A percentile compares a stretch with the other conserved stretches of the same genome.
These are phyloP conservation scores for Mucor circinelloides DNA, from an alignment of 371 early-diverging fungal genomes.

Conservation along the genomic window DNA sequence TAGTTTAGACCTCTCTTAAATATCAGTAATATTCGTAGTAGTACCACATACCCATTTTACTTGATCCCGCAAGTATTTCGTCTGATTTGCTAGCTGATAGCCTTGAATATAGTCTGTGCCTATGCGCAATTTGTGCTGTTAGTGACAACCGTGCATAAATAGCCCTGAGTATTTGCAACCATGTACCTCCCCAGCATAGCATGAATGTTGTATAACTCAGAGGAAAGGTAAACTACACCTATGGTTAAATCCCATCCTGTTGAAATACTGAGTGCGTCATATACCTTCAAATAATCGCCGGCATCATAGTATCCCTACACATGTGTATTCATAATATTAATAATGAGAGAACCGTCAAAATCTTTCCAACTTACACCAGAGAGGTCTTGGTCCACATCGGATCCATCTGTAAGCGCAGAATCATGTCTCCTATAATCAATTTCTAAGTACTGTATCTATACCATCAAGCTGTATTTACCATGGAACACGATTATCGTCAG, in stretches of 20 bases:
- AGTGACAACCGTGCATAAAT: neutral
- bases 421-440: slow-evolving; percentile 49
- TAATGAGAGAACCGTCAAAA: too few species aligned
- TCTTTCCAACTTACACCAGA: slow-evolving; percentile 36
- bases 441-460: neutral
- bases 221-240: slow-evolving; percentile 57
- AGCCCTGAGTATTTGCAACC: neutral
- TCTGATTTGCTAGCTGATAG: slow-evolving; percentile 53
- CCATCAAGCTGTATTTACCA: too few species aligned
- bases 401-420: slow-evolving; percentile 55
- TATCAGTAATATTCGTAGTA: neutral
- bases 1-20: neutral
- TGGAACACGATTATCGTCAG: slow-evolving; percentile 45
- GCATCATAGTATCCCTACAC: slow-evolving; percentile 46
- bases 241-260: neutral
- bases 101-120: slow-evolving; percentile 50
- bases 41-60: slow-evolving; percentile 59
- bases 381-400: slow-evolving; percentile 43
- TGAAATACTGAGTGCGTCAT: neutral
- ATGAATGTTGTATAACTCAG: slow-evolving; percentile 53
- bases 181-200: slow-evolving; percentile 59
- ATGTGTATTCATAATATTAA: neutral
- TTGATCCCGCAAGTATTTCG: slow-evolving; percentile 46
- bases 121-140: neutral
- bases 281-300: slow-evolving; percentile 31